Evolutionary conservation across 495 filamentous ascomycete genomes (phyloP).

Genomic region (Lophiostoma macrostomum): DNA sequence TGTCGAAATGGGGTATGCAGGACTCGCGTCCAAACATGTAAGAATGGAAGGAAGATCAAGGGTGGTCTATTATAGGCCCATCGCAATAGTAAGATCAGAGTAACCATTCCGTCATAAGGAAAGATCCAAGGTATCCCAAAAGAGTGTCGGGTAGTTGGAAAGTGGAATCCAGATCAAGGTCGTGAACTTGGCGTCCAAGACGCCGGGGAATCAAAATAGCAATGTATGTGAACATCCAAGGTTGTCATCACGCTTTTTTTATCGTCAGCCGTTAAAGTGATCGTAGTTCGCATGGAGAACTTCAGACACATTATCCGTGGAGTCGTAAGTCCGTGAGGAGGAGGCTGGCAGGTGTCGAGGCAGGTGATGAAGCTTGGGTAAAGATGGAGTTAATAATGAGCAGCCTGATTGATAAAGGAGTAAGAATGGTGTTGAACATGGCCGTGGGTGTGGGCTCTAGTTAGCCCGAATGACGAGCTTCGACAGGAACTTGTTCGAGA

Average conservation of each 20-base stretch:
- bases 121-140: conserved; percentile 6
- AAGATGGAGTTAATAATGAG: conserved; percentile 5
- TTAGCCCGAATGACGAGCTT: conserved; percentile 92
- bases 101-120: conserved; percentile 8
- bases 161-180: conserved; percentile 20
- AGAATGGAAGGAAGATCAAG: conserved; percentile 4
- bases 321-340: conserved; percentile 24
- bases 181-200: conserved; percentile 30
- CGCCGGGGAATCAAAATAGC: conserved; percentile 31
- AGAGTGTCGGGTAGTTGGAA: conserved; percentile 23
- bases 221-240: conserved; percentile 9
- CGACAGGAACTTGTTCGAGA: conserved; percentile 92
- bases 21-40: conserved; percentile 4
- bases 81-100: conserved; percentile 12
- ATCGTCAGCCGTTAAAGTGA: conserved; percentile 28
- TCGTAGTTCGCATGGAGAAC: conserved; percentile 21
- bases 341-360: conserved; percentile 9
- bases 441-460: conserved; percentile 39
- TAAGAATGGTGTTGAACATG: conserved; percentile 3
- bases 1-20: neutral
- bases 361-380: conserved; percentile 14
- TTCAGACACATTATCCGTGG: conserved; percentile 25
- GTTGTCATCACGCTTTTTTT: conserved; percentile 31
- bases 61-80: conserved; percentile 10
- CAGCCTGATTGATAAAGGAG: neutral